Base-by-base conservation (phyloP, 2,329 filamentous ascomycete genomes). In the Fusarium haematococcum region DNA sequence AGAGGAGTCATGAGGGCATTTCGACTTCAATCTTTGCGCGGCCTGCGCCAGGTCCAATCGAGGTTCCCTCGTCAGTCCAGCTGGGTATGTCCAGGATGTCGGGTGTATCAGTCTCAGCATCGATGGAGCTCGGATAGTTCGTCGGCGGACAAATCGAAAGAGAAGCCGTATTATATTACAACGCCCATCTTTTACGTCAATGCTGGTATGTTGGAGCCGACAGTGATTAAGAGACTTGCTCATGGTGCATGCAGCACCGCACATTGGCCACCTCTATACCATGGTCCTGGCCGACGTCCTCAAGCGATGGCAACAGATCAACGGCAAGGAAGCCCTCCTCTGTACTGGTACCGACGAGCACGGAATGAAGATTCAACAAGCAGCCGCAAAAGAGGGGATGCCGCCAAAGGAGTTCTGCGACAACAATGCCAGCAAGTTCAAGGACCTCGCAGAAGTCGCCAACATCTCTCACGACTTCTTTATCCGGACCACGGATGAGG, bases 101-200 rank as follows among this genome's bases (percentile, higher is more conserved):
- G 71, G 64, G 65, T 73, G 35, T 76, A 73, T 37, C 70, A 70
- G 23, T 65, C 71, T 8, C 65, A 73, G 62, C 73, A 69, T 23
- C 80, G 80, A 68, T 83, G 81, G 79, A 81, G 81, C 78, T 80
- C 80, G 16, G 69, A 75, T 54, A 79, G 74, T 76, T 78, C 78
- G 4, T 64, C 68, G 23, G 75, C 68, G 23, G 75, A 79, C 69
- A 98, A 98, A 85, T 94, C 95, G 6, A 98, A 93, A 27, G 77
- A 79, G 70, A 98, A 98, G 85, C 95, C 96, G 10, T 98, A 93
- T 86, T 99, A 98, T 86, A 88, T 98, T 79, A 98, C 97, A 6
- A 97, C 95, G 10, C 97, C 97, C 3, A 99, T 99, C 68, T 99
- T 98, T 86, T 99, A 99, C 84, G 97, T 99, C 85, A 99, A 99